phyloP scores from a whole-genome alignment of 495 filamentous ascomycete species.

The Penicillium tannophilum region DNA sequence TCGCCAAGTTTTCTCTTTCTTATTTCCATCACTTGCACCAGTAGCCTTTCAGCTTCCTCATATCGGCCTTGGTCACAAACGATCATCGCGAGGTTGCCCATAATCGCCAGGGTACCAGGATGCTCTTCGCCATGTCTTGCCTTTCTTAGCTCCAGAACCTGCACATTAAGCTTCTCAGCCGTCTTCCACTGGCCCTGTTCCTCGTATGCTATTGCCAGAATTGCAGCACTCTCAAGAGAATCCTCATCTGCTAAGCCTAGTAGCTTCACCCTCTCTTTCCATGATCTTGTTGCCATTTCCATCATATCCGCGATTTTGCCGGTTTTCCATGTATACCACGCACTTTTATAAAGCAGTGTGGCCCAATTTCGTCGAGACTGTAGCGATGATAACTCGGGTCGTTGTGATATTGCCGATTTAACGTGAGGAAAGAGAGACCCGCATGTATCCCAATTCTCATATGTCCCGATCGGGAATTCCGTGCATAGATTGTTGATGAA shows the following conservation, averaged over 20 bases:
- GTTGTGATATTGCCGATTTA: constrained; percentile 17
- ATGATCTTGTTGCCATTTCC: neutral
- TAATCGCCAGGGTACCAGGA: neutral
- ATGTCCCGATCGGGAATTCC: neutral
- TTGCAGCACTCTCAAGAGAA: neutral
- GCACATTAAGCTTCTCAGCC: too few species aligned
- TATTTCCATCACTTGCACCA: neutral
- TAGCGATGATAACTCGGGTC: constrained; percentile 11
- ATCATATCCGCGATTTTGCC: neutral
- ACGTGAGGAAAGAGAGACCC: constrained; percentile 31
- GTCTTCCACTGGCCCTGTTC: too few species aligned
- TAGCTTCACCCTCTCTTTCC: neutral
- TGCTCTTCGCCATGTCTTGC: too few species aligned
- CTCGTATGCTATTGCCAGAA: neutral
- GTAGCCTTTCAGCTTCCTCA: neutral
- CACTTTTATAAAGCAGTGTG: constrained; percentile 19
- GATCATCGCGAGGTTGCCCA: neutral
- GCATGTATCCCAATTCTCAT: constrained; percentile 5
- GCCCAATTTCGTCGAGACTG: constrained; percentile 21
- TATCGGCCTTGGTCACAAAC: neutral
- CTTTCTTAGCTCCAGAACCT: too few species aligned
- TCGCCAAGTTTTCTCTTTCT: neutral
- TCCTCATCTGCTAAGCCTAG: neutral
- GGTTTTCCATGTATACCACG: neutral
- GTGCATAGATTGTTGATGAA: constrained; percentile 37